These are phyloP conservation scores for Colletotrichum acutatum DNA, from an alignment of 2,329 filamentous ascomycete genomes.

Conservation along the genomic window DNA sequence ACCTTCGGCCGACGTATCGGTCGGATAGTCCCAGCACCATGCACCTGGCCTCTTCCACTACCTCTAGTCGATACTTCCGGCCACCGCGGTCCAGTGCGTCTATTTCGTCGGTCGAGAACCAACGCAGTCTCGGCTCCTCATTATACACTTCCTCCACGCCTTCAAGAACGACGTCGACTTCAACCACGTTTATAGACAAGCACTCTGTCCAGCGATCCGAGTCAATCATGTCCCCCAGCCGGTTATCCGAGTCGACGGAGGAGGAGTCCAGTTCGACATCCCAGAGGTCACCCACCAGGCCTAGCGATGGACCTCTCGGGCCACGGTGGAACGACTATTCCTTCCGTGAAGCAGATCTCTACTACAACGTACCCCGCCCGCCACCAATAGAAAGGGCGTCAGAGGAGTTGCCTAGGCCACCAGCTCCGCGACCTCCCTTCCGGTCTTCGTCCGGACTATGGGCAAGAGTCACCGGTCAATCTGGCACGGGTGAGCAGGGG, in stretches of 20 bases:
- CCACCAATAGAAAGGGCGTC: not conserved
- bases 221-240: constrained; percentile 6
- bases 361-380: constrained; percentile 39
- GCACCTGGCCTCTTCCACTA: not conserved
- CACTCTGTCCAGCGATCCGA: constrained; percentile 3
- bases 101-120: constrained; percentile 12
- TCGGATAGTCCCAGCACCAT: constrained; percentile 25
- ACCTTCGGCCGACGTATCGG: constrained; percentile 17
- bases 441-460: constrained; percentile 22
- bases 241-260: constrained; percentile 17
- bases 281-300: constrained; percentile 1
- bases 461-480: constrained; percentile 23
- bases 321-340: constrained; percentile 47
- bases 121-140: constrained; percentile 16
- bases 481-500: not conserved
- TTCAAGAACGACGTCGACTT: constrained; percentile 1
- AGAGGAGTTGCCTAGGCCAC: constrained; percentile 8
- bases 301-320: constrained; percentile 33
- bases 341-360: constrained; percentile 49
- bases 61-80: constrained; percentile 29
- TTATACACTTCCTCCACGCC: not conserved
- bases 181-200: constrained; percentile 5
- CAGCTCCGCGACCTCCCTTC: not conserved
- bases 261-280: not conserved
- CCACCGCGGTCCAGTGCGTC: constrained; percentile 27